Percentiles rank a stretch among this genome's conserved stretches.
phyloP scores from a whole-genome alignment of 768 basidiomycete species.

The Phanerochaete carnosa region DNA sequence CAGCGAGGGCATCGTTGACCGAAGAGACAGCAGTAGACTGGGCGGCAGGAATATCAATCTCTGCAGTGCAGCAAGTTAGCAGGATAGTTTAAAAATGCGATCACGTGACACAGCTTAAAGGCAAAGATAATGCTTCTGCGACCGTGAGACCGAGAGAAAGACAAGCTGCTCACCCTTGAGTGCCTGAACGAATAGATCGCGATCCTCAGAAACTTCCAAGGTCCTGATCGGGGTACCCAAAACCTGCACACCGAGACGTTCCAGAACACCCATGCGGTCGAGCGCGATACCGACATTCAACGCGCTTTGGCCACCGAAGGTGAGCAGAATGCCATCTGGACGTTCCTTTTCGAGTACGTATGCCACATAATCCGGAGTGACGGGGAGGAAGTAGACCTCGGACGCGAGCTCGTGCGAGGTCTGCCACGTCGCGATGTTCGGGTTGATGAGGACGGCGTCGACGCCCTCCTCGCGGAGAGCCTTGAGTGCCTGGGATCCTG shows the following conservation, averaged over 20 bases:
- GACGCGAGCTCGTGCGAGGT: slow-evolving; percentile 96
- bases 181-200: slow-evolving; percentile 93
- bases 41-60: slow-evolving; percentile 95
- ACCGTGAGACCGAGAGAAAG: slow-evolving; percentile 3
- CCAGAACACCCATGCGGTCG: slow-evolving; percentile 94
- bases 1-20: slow-evolving; percentile 87
- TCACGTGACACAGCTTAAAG: slow-evolving; percentile 10
- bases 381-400: slow-evolving; percentile 96
- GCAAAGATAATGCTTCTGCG: background rate
- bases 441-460: slow-evolving; percentile 93
- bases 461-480: slow-evolving; percentile 95
- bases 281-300: slow-evolving; percentile 96
- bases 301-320: slow-evolving; percentile 97
- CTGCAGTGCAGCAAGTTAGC: slow-evolving; percentile 37
- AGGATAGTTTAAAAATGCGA: background rate
- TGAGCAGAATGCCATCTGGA: slow-evolving; percentile 94
- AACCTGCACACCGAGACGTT: slow-evolving; percentile 89
- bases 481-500: slow-evolving; percentile 97
- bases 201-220: slow-evolving; percentile 94
- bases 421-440: slow-evolving; percentile 99
- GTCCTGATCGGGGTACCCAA: slow-evolving; percentile 94
- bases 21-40: slow-evolving; percentile 96
- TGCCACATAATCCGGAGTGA: slow-evolving; percentile 96
- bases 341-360: slow-evolving; percentile 98
- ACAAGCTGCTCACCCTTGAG: slow-evolving; percentile 68